Conservation (phyloP, 345 rosid species). For the Eucalyptus virginea region DNA sequence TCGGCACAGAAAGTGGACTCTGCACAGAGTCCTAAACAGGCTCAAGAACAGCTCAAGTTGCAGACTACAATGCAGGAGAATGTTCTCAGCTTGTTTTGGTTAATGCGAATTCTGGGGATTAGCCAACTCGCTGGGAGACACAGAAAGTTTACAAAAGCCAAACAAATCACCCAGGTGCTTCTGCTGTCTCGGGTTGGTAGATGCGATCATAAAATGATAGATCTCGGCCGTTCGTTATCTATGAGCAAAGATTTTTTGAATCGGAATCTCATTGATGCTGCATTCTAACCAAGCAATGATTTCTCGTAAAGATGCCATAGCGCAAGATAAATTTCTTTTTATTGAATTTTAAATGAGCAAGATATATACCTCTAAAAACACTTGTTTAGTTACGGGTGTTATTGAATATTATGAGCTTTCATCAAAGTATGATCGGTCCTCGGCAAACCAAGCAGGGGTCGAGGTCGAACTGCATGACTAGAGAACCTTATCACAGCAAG, state of each 20-base stretch:
- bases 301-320: neutral
- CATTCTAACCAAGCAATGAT: neutral
- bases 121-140: neutral
- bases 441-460: neutral
- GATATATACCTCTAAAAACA: neutral
- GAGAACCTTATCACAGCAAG: neutral
- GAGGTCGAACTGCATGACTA: neutral
- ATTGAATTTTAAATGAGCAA: neutral
- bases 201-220: too few relatives aligned
- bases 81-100: neutral
- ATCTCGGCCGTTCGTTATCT: too few relatives aligned
- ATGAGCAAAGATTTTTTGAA: neutral
- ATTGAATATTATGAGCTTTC: neutral
- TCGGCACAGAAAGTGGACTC: too few relatives aligned
- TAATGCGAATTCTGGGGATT: neutral
- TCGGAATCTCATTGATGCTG: neutral
- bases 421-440: neutral
- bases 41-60: too few relatives aligned
- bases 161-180: neutral
- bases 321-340: too few relatives aligned
- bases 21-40: too few relatives aligned
- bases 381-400: neutral
- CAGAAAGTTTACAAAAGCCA: neutral
- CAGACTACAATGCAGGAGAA: neutral
- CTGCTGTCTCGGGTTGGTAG: too few relatives aligned